phyloP scores from a whole-genome alignment of 2,329 filamentous ascomycete genomes.

The Bipolaris victoriae region DNA sequence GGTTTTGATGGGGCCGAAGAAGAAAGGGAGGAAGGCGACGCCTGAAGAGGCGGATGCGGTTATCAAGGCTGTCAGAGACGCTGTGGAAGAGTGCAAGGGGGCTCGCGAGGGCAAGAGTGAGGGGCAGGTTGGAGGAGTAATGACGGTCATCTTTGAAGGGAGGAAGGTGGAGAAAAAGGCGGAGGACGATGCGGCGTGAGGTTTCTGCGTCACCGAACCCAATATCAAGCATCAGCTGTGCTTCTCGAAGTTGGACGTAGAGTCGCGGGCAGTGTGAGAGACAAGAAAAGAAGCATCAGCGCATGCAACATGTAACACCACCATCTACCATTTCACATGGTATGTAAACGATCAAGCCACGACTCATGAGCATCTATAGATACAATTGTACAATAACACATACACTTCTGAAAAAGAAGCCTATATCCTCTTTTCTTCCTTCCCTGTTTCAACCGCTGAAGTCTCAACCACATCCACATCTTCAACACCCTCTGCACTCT shows the following conservation, averaged over 20 bases:
- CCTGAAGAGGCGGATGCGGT: constrained; percentile 63
- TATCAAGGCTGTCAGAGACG: constrained; percentile 58
- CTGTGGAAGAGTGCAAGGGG: constrained; percentile 49
- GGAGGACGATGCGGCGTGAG: constrained; percentile 2
- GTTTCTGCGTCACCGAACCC: neutral
- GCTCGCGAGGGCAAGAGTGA: constrained; percentile 35
- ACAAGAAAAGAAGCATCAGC: neutral
- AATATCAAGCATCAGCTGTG: neutral
- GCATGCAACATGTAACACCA: constrained; percentile 4
- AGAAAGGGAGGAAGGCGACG: constrained; percentile 65
- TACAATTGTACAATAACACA: constrained; percentile 26
- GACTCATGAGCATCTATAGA: constrained; percentile 21
- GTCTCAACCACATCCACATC: neutral
- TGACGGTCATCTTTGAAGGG: constrained; percentile 45
- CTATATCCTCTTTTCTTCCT: constrained; percentile 18
- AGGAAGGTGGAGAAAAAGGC: constrained; percentile 26
- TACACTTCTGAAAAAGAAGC: neutral
- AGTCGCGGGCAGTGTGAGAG: neutral
- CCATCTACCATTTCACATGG: constrained; percentile 7
- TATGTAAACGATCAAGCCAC: constrained; percentile 17
- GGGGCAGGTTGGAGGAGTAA: constrained; percentile 37
- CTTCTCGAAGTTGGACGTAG: neutral
- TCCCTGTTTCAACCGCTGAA: neutral
- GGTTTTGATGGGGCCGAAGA: constrained; percentile 72
- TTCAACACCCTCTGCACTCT: constrained; percentile 3